Percentiles rank a stretch among this genome's conserved stretches.
Evolutionary conservation across 164 flowering plant genomes (phyloP).

Genomic region (Annona squamosa): DNA sequence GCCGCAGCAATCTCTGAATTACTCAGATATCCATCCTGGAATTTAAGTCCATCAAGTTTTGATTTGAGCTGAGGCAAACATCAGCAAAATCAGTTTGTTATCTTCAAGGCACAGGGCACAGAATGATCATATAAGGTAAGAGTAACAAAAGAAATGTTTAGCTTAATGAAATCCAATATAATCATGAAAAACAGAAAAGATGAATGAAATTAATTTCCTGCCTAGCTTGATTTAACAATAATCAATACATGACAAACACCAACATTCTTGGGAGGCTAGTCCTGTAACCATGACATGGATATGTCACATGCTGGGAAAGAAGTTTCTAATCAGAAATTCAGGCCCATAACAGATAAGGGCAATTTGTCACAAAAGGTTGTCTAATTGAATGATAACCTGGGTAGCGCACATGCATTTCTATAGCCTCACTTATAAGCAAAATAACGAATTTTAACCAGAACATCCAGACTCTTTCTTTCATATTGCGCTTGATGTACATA

Average conservation of each 20-base stretch:
- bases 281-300: background rate
- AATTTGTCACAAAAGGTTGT: background rate
- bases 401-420: background rate
- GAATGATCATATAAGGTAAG: background rate
- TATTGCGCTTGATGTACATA: background rate
- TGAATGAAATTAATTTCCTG: background rate
- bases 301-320: background rate
- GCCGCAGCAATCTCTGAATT: constrained; percentile 39
- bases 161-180: background rate
- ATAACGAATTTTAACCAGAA: background rate
- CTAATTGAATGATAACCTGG: background rate
- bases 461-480: background rate
- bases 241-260: background rate
- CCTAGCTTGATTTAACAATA: background rate
- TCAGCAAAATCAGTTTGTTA: background rate
- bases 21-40: constrained; percentile 15
- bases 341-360: background rate
- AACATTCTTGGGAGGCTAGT: background rate
- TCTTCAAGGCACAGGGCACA: background rate
- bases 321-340: background rate
- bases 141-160: too few relatives aligned
- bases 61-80: constrained; percentile 31
- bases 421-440: background rate
- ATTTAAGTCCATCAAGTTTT: constrained; percentile 30
- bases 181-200: background rate